Conservation (phyloP, 257 asterid genomes). For the Nicotiana tomentosiformis region DNA sequence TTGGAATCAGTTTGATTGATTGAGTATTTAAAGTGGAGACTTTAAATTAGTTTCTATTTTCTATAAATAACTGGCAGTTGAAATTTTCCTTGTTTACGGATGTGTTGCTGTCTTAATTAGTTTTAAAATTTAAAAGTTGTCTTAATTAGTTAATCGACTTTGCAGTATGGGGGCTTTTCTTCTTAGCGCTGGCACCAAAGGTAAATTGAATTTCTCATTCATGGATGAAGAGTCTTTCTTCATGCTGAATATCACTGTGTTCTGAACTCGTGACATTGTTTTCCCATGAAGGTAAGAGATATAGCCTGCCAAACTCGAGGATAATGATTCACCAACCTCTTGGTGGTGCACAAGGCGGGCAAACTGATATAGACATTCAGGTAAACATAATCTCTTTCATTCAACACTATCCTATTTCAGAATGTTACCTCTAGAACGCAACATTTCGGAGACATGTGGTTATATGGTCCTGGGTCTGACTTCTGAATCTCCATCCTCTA, state of each 20-base stretch:
- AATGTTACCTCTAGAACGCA: not conserved
- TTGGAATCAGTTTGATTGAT: no score
- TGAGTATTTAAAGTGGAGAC: no score
- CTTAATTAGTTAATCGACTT: not conserved
- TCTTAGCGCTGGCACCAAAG: slow-evolving; percentile 87
- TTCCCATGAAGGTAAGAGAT: slow-evolving; percentile 55
- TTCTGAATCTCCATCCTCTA: no score
- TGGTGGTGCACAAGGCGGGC: slow-evolving; percentile 85
- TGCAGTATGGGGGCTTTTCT: slow-evolving; percentile 96
- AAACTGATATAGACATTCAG: slow-evolving; percentile 77
- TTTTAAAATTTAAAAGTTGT: no score
- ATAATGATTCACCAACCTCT: slow-evolving; percentile 90
- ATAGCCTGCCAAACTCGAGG: slow-evolving; percentile 71
- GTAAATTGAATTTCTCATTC: slow-evolving; percentile 21
- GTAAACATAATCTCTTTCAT: slow-evolving; percentile 16
- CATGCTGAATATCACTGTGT: not conserved
- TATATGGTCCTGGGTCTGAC: no score
- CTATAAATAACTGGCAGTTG: no score
- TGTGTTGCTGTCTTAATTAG: no score
- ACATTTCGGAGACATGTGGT: not conserved
- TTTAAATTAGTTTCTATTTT: no score
- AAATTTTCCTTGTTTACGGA: no score
- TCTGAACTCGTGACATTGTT: no score
- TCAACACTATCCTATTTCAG: not conserved
- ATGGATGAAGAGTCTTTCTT: not conserved